Evolutionary conservation across 352 stramenopile genomes (phyloP), one percentile per base, ranked within the genome.

Genomic region (Phytophthora meadii): DNA sequence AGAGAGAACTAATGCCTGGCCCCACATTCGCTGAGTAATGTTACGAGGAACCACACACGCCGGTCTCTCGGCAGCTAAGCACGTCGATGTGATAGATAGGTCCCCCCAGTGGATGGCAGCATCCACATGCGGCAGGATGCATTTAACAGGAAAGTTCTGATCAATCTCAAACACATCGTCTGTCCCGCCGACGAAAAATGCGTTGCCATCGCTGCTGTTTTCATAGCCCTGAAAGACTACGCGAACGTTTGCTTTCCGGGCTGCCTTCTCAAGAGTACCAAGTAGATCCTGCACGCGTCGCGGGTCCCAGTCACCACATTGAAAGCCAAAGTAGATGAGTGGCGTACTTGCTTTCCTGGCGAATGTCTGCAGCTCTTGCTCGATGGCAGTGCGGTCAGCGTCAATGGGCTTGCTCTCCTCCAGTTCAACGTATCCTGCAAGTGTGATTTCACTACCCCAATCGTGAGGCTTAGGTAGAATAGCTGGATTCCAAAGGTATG

Each of bases 401-500:
- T 70, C 45, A 0, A 74, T 45, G 8, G 58, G 11, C n/a, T 58
- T 40, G 34, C 53, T 47, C 0, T 82, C 67, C 11, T 81, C 54
- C 10, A 81, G 45, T 17, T 82, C 63, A 11, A 90, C 70, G 39
- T 82, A 89, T 0, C 85, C 85, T 24, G 74, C 72, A 40, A 94
- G 68, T 12, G 48, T 70, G 25, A 91, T 74, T 37, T 94, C 83
- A 40, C 52, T 63, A 5, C 63, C 65, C 84, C 84, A 94, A 60
- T 94, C 87, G 5, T 68, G 42, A 4, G 84, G 83, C 40, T 89
- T 90, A 1, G 75, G 64, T 10, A 94, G 53, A 37, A 94, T 51
- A 17, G 66, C 59, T 6, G 62, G 28, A 50, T 86, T 90, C 87
- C 87, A 94, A 24, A 93, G 46, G 41, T 89, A 92, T n/a, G 82